A percentile compares a stretch with the other conserved stretches of the same genome.
These are phyloP conservation scores for Ajuga chamaepitys DNA, from an alignment of 257 asterid genomes.

Conservation along the genomic window DNA sequence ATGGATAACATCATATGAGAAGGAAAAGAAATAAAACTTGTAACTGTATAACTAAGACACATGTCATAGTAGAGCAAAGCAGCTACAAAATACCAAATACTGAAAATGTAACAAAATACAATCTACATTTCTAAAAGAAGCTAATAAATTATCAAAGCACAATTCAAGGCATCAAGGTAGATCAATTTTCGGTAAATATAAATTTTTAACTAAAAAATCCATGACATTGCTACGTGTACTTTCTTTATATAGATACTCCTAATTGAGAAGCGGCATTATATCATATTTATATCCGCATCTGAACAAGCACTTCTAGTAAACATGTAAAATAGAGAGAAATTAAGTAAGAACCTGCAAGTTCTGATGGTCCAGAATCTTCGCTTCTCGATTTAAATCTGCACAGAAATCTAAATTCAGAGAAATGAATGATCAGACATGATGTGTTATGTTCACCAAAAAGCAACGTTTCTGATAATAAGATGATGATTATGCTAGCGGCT, in stretches of 20 bases:
- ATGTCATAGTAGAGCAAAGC: too few relatives aligned
- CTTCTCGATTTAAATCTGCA: conserved; percentile 20
- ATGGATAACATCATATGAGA: too few relatives aligned
- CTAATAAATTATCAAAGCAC: too few relatives aligned
- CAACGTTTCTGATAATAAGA: too few relatives aligned
- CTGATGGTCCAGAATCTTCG: conserved; percentile 56
- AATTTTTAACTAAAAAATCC: not conserved
- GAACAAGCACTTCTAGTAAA: not conserved
- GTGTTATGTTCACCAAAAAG: not conserved
- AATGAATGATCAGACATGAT: not conserved
- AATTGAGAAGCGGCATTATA: not conserved
- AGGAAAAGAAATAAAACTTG: too few relatives aligned
- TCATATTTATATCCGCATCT: not conserved
- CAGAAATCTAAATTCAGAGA: not conserved
- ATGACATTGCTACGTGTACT: not conserved
- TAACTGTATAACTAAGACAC: too few relatives aligned
- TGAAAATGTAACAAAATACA: too few relatives aligned
- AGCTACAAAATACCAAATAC: too few relatives aligned
- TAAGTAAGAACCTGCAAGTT: conserved; percentile 49
- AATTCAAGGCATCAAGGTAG: not conserved
- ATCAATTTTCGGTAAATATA: not conserved
- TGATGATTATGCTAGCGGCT: too few relatives aligned
- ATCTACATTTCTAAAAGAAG: too few relatives aligned
- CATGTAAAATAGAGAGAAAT: not conserved
- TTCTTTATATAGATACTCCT: not conserved